phyloP scores from a whole-genome alignment of 306 rosid genomes.

The Sicyos baderoa region DNA sequence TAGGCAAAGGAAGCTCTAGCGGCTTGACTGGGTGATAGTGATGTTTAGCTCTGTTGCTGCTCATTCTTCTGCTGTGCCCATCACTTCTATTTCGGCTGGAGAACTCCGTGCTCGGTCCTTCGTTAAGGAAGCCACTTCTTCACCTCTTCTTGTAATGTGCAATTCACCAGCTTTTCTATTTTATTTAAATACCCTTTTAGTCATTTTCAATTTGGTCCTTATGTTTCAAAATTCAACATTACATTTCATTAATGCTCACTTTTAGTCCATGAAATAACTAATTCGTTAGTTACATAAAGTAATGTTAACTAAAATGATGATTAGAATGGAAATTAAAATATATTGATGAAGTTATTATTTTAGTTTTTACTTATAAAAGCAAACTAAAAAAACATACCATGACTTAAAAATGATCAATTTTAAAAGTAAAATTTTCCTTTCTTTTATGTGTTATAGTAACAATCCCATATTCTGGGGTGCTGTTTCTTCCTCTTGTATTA shows the following conservation, averaged over 20 bases:
- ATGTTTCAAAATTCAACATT: no score
- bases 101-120: background rate
- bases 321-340: no score
- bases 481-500: background rate
- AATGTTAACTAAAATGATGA: no score
- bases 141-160: constrained; percentile 16
- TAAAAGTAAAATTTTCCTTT: no score
- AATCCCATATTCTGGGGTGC: background rate
- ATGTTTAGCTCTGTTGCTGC: constrained; percentile 26
- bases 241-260: no score
- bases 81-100: constrained; percentile 10
- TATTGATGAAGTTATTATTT: no score
- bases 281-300: no score
- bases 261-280: no score
- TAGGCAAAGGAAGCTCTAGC: background rate
- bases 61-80: constrained; percentile 13
- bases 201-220: no score
- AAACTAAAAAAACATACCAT: no score
- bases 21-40: background rate
- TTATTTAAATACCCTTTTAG: background rate
- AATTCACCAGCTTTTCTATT: background rate
- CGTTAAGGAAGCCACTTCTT: constrained; percentile 13
- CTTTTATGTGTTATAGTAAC: background rate
- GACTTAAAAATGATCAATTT: no score
- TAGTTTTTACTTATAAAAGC: no score